Evolutionary conservation across 179 eudicot species (phyloP), one percentile per base, ranked within the genome.

Genomic region (Silene noctiflora): DNA sequence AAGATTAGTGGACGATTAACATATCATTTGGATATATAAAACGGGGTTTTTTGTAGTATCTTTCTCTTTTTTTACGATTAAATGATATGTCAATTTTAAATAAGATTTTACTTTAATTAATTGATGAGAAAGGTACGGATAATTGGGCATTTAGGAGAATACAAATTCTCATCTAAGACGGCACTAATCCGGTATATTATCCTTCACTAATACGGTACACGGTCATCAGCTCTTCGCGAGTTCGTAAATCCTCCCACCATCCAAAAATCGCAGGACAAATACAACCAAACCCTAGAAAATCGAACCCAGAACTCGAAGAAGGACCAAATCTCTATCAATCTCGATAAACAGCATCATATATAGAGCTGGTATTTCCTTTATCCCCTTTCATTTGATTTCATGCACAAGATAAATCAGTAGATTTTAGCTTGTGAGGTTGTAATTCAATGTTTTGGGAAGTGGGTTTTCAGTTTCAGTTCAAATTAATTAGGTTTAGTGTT

Each of bases 271-370:
- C 51, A 44, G 51, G 13, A 44, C 51, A 44, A 11, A 44, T 8
- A 60, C 22, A 60, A 25, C 67, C 3, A 63, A 63, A 63, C 67
- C 67, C 67, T 63, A 63, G 67, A 63, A 63, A 63, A 63, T 63
- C 6, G 39, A 63, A 13, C 67, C 1, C 35, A 61, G 9, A 55
- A 17, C 20, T 55, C n/a, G 59, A 55, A 55, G 20, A 55, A 55
- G 20, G 17, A 55, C 0, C 59, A 55, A 55, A 55, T 16, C 59
- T 55, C n/a, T 55, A 61, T 24, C 7, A 10, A 61, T 63, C 33
- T 16, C 67, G 3, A 22, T 9, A 62, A 62, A 21, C 66, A 61
- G 12, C 33, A 61, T 61, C 46, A 44, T 44, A 6, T 39, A 22
- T 62, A 8, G 10, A 63, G 16, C 17, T 63, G 67, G 33, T 63